Conservation (phyloP, 495 filamentous ascomycete genomes). For the Talaromyces borbonicus region DNA sequence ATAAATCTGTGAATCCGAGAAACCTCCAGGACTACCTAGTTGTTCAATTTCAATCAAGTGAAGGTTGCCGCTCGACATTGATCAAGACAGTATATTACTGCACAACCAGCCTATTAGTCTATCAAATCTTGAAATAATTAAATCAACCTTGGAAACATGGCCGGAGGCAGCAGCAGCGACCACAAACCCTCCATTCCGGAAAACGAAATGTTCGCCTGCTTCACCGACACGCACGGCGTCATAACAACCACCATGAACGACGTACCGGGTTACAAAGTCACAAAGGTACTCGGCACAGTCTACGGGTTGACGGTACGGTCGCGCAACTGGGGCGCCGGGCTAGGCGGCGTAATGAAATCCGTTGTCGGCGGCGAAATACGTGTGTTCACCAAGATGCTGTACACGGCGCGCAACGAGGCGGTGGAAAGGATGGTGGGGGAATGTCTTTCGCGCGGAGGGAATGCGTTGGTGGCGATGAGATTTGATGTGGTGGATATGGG, state of each 20-base stretch:
- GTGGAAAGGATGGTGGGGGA: constrained; percentile 45
- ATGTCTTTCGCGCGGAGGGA: constrained; percentile 46
- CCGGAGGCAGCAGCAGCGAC: neutral
- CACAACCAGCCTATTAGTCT: too few relatives aligned
- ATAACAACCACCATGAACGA: constrained; percentile 44
- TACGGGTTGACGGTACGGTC: constrained; percentile 51
- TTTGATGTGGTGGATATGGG: constrained; percentile 36
- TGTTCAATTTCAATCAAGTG: too few relatives aligned
- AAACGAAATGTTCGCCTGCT: constrained; percentile 29
- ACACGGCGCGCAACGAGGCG: constrained; percentile 45
- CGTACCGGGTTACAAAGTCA: constrained; percentile 47
- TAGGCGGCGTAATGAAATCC: constrained; percentile 40
- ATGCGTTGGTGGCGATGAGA: constrained; percentile 47
- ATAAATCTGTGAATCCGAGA: too few relatives aligned
- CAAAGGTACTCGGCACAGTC: constrained; percentile 45
- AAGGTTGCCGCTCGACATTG: too few relatives aligned
- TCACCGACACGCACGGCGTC: constrained; percentile 50
- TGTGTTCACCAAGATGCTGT: constrained; percentile 48
- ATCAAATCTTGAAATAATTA: too few relatives aligned
- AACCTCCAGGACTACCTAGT: too few relatives aligned
- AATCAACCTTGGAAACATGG: neutral
- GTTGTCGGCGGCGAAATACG: constrained; percentile 46
- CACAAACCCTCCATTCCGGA: neutral
- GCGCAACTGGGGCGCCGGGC: constrained; percentile 38
- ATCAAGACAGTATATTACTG: too few relatives aligned